Evolutionary conservation across 495 filamentous ascomycete genomes (phyloP), one percentile per base, ranked within the genome.

Genomic region (Terfezia claveryi): DNA sequence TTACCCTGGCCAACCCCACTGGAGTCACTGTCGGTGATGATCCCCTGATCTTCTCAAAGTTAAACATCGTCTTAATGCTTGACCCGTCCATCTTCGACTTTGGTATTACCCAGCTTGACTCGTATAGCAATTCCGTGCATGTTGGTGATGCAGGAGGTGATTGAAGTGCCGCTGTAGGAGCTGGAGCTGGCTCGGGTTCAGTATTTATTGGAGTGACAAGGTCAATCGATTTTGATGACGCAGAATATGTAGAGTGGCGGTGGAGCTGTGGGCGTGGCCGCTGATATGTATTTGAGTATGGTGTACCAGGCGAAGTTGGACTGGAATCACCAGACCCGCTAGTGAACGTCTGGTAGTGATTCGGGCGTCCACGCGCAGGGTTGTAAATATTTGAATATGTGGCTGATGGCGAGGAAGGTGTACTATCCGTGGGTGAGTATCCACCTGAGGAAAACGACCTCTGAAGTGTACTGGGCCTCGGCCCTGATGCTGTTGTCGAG

Each of bases 191-290:
- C 49, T 36, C 23, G 2, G 36, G 37, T 23, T 23, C 14, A 10
- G 52, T 44, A 4, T 16, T 53, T 10, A 37, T 37, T 36, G 65
- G 65, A 37, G 65, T 67, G 41, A 67, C 65, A 20, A 67, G 60
- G 8, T 67, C 65, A 41, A 67, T 67, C 23, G 65, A 67, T 38
- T 62, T 59, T 12, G 65, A 65, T 10, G 65, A 67, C 14, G 60
- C 53, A 27, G 65, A 65, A 38, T 58, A 67, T 16, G 17, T 46
- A 14, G 58, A 58, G 23, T 56, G 52, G 8, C 61, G 53, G 44
- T 65, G 62, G 14, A 67, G 57, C 6, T 65, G 65, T 20, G 65
- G 65, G 10, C 67, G 62, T 37, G 65, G 65, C 9, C 65, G 60
- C 23, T 64, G 62, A n/a, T 64, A 58, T 14, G 50, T 52, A 23